These are phyloP conservation scores for Lathyrus tuberosus DNA, from an alignment of 306 rosid genomes.

Conservation along the genomic window DNA sequence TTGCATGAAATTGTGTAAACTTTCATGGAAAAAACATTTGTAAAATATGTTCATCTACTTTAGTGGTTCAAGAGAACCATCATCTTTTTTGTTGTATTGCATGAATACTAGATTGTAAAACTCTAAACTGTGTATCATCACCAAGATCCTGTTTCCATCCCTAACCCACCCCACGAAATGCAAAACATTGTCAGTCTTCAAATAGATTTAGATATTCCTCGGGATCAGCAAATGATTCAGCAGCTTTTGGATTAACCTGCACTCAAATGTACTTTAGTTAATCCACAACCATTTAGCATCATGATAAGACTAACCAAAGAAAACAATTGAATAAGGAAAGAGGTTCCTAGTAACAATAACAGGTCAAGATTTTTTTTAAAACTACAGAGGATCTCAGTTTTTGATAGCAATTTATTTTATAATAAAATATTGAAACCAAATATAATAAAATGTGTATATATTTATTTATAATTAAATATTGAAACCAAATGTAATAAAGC, in stretches of 20 bases:
- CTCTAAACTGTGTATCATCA: no score
- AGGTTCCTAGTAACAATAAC: neutral
- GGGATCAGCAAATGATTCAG: constrained; percentile 97
- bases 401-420: constrained; percentile 20
- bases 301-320: constrained; percentile 22
- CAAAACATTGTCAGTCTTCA: constrained; percentile 98
- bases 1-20: no score
- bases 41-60: no score
- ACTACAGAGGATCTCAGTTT: constrained; percentile 7
- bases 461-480: constrained; percentile 9
- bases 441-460: neutral
- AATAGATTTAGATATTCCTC: constrained; percentile 94
- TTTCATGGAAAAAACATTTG: no score
- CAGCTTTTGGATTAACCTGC: constrained; percentile 95
- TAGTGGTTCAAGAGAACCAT: no score
- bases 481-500: neutral
- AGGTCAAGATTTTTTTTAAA: neutral
- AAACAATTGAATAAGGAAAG: constrained; percentile 15
- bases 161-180: no score
- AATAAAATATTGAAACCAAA: constrained; percentile 8
- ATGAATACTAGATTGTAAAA: no score
- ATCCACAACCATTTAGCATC: constrained; percentile 6
- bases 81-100: no score
- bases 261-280: constrained; percentile 24
- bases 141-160: no score